Conservation (phyloP, 805 yeast genomes). For the Blastobotrys terrestris region DNA sequence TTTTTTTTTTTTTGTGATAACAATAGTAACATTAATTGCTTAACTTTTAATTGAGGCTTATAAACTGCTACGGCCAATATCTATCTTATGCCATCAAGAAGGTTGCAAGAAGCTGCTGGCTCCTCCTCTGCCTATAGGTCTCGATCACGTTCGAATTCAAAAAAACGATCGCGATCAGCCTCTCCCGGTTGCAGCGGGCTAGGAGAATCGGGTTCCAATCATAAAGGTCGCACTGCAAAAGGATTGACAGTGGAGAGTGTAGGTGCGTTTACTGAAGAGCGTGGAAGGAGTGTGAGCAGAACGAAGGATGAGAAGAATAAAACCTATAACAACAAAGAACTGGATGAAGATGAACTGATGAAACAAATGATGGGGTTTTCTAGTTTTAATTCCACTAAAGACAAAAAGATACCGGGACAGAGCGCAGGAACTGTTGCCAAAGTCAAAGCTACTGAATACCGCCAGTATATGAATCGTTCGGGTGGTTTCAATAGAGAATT, state of each 20-base stretch:
- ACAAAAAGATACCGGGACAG: slow-evolving; percentile 34
- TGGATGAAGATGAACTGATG: slow-evolving; percentile 23
- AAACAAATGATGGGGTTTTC: slow-evolving; percentile 40
- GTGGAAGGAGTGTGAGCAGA: neutral
- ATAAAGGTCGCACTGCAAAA: no score
- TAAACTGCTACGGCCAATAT: no score
- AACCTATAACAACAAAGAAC: slow-evolving; percentile 1
- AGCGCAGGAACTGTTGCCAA: slow-evolving; percentile 32
- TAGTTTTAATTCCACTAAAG: slow-evolving; percentile 37
- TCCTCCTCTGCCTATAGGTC: neutral
- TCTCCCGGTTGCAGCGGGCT: no score
- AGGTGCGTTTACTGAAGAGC: neutral
- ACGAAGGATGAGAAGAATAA: neutral
- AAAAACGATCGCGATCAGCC: neutral
- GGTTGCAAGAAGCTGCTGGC: no score
- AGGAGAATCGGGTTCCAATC: no score
- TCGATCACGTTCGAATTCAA: slow-evolving; percentile 2
- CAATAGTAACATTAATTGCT: no score
- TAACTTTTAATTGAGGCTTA: no score
- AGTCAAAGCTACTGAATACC: slow-evolving; percentile 28
- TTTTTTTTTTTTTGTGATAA: neutral
- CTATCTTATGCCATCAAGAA: no score
- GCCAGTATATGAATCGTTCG: slow-evolving; percentile 39
- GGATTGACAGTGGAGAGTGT: no score
- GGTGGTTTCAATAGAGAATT: slow-evolving; percentile 37